Evolutionary conservation across 2,329 filamentous ascomycete species (phyloP).

Genomic region (Fusarium sp.): DNA sequence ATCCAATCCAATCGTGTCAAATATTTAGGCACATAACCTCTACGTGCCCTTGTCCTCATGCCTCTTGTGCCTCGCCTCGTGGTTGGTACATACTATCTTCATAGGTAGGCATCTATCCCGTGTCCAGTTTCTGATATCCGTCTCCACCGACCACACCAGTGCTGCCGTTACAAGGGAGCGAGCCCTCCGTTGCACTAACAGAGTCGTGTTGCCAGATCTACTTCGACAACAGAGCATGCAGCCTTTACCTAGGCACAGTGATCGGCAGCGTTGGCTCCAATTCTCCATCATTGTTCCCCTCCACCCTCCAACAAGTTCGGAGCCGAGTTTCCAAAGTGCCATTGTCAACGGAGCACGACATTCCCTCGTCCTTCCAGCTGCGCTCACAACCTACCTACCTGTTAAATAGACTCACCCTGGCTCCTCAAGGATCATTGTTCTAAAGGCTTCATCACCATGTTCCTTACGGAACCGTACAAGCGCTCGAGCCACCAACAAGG

Average conservation of each 20-base stretch:
- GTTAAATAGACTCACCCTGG: background rate
- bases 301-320: constrained; percentile 7
- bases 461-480: background rate
- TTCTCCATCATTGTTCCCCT: constrained; percentile 4
- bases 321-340: constrained; percentile 12
- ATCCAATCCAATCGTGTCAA: constrained; percentile 36
- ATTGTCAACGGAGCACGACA: background rate
- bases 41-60: background rate
- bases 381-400: background rate
- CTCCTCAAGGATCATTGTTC: constrained; percentile 1
- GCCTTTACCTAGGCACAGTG: background rate
- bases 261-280: constrained; percentile 4
- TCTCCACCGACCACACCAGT: background rate
- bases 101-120: background rate
- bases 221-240: background rate
- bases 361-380: background rate
- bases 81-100: constrained; percentile 9
- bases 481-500: constrained; percentile 31
- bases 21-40: constrained; percentile 10
- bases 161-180: constrained; percentile 7
- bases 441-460: constrained; percentile 8
- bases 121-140: constrained; percentile 13
- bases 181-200: constrained; percentile 9
- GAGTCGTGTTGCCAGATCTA: background rate
- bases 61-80: constrained; percentile 1